A percentile compares a stretch with the other conserved stretches of the same genome.
These are phyloP conservation scores for Chlamydomonas reinhardtii DNA, from an alignment of 163 green algal species.

Conservation along the genomic window DNA sequence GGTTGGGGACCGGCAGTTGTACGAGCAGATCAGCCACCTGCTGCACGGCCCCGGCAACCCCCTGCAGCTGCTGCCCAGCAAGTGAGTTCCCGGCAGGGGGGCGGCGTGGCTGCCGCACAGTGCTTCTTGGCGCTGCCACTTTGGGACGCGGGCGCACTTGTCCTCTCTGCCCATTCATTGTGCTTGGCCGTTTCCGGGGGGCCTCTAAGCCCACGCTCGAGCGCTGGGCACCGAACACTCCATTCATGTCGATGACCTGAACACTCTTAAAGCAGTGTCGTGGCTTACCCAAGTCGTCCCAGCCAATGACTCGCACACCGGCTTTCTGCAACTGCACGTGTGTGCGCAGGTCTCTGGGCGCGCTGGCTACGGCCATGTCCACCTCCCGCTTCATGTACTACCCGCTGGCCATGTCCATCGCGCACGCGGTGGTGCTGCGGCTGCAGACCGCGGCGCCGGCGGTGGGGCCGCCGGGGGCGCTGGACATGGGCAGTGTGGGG, in stretches of 20 bases:
- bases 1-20: constrained; percentile 31
- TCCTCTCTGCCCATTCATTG: no score
- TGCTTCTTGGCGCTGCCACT: no score
- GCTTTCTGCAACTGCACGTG: no score
- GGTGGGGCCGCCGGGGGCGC: not conserved
- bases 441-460: not conserved
- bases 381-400: constrained; percentile 13
- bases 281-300: no score
- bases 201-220: no score
- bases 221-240: no score
- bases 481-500: not conserved
- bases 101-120: no score
- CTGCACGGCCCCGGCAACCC: not conserved
- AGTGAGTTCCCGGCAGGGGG: not conserved
- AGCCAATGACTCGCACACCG: no score
- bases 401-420: constrained; percentile 14
- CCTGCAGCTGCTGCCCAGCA: not conserved
- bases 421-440: not conserved
- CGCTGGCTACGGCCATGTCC: constrained; percentile 20
- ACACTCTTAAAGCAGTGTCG: no score
- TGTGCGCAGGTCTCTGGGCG: constrained; percentile 20
- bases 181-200: no score
- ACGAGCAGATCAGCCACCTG: constrained; percentile 3
- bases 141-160: no score
- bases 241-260: no score